Conservation (phyloP, 495 filamentous ascomycete genomes). For the Podospora didyma region DNA sequence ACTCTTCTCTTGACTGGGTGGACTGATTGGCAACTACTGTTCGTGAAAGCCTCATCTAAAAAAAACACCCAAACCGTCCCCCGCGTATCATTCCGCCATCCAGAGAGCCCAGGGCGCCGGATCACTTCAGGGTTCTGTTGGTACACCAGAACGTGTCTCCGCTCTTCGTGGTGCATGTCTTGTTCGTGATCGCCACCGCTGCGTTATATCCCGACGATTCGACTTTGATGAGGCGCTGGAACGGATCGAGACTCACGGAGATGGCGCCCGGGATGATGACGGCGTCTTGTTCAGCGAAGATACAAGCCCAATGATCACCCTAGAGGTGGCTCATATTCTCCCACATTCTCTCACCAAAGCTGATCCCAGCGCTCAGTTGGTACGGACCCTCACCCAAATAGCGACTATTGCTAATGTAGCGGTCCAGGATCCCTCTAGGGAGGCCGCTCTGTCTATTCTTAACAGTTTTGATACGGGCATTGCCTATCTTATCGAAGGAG, state of each 20-base stretch:
- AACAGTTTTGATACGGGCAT: slow-evolving; percentile 24
- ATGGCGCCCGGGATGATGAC: slow-evolving; percentile 19
- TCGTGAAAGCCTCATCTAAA: slow-evolving; percentile 21
- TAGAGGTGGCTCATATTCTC: slow-evolving; percentile 25
- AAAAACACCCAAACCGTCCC: slow-evolving; percentile 20
- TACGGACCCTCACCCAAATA: neutral
- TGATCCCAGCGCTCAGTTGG: neutral
- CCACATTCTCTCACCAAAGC: slow-evolving; percentile 22
- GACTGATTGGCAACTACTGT: neutral
- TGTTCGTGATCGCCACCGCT: slow-evolving; percentile 24
- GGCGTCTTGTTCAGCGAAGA: slow-evolving; percentile 13
- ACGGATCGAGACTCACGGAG: slow-evolving; percentile 5
- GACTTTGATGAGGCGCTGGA: slow-evolving; percentile 13
- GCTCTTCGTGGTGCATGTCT: slow-evolving; percentile 21
- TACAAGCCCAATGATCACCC: neutral
- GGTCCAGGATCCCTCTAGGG: slow-evolving; percentile 9
- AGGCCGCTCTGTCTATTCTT: slow-evolving; percentile 20
- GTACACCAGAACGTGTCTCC: slow-evolving; percentile 11
- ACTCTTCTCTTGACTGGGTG: neutral
- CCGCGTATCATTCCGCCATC: slow-evolving; percentile 16
- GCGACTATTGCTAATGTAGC: neutral
- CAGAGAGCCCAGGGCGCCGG: slow-evolving; percentile 11
- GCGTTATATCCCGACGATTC: slow-evolving; percentile 20
- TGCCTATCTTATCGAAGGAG: slow-evolving; percentile 17
- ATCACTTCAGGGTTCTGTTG: slow-evolving; percentile 4